A percentile compares a stretch with the other conserved stretches of the same genome.
Conservation (phyloP, 2,329 filamentous ascomycete genomes). For the Fusarium solani-melongenae region DNA sequence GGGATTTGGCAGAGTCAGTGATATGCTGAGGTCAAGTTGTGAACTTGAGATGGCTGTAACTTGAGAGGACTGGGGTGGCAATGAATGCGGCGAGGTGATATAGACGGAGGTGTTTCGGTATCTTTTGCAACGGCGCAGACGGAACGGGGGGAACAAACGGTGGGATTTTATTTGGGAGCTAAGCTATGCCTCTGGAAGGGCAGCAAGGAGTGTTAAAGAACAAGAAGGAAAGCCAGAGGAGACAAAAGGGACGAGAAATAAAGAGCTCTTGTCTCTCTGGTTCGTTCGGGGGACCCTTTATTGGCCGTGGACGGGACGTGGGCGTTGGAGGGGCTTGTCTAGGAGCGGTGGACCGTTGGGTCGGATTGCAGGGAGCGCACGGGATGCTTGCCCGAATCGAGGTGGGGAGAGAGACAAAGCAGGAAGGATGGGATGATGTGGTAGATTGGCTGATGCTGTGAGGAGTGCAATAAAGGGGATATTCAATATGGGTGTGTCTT, state of each 20-base stretch:
- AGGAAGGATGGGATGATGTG: not conserved
- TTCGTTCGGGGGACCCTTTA: constrained; percentile 33
- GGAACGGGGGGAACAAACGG: constrained; percentile 29
- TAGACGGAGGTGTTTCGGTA: constrained; percentile 30
- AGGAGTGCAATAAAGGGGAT: not conserved
- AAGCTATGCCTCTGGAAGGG: constrained; percentile 38
- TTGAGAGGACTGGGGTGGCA: constrained; percentile 26
- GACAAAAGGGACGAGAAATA: constrained; percentile 13
- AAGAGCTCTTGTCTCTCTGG: constrained; percentile 25
- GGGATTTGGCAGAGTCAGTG: not conserved
- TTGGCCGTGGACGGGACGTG: constrained; percentile 34
- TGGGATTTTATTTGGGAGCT: constrained; percentile 39
- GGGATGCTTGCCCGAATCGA: constrained; percentile 32
- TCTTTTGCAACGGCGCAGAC: constrained; percentile 26
- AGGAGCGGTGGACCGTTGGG: constrained; percentile 46
- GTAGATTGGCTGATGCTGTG: not conserved
- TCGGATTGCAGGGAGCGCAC: constrained; percentile 43
- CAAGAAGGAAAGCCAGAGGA: constrained; percentile 10
- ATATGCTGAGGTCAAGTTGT: constrained; percentile 10
- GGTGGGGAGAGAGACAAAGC: constrained; percentile 40
- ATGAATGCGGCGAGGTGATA: constrained; percentile 35
- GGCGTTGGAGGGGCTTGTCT: constrained; percentile 40
- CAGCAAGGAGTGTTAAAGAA: constrained; percentile 21
- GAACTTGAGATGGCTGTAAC: constrained; percentile 3
- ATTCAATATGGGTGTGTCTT: not conserved